These are phyloP conservation scores for Catenaria anguillulae DNA, from an alignment of 371 early-diverging fungal genomes.

Conservation along the genomic window DNA sequence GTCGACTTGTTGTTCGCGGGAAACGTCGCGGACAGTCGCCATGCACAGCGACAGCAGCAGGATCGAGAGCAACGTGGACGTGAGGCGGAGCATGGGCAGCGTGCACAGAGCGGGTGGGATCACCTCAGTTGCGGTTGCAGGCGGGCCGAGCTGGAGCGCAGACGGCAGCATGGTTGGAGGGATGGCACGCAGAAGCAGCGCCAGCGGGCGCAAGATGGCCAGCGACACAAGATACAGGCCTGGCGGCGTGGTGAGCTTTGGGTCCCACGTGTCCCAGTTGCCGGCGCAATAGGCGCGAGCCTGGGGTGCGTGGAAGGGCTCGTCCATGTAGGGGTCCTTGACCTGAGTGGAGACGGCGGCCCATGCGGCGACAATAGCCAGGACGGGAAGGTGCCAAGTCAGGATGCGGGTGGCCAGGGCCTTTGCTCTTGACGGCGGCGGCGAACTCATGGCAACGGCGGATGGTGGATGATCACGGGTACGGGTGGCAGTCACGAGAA, in stretches of 20 bases:
- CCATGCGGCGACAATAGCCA: neutral
- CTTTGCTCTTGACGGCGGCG: too few relatives aligned
- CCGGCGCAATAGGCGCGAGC: constrained; percentile 70
- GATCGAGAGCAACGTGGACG: neutral
- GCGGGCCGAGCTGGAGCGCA: neutral
- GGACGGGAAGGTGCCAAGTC: neutral
- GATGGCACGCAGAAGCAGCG: neutral
- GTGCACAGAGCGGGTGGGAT: constrained; percentile 11
- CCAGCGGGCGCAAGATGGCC: neutral
- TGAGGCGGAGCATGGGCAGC: neutral
- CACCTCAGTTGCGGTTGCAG: constrained; percentile 4
- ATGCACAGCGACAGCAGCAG: neutral
- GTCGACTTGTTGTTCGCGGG: neutral
- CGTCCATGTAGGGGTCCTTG: constrained; percentile 40
- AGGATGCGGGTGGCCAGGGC: neutral
- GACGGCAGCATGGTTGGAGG: neutral
- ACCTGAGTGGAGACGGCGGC: neutral
- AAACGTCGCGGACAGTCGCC: neutral
- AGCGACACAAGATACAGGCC: constrained; percentile 55
- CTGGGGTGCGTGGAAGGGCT: constrained; percentile 85
- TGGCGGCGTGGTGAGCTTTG: constrained; percentile 90
- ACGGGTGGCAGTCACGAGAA: too few relatives aligned
- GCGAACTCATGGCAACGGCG: too few relatives aligned
- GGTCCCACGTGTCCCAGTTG: constrained; percentile 60
- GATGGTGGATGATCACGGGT: too few relatives aligned